These are phyloP conservation scores for Colletotrichum sansevieriae DNA, from an alignment of 2,329 filamentous ascomycete species.

Conservation along the genomic window DNA sequence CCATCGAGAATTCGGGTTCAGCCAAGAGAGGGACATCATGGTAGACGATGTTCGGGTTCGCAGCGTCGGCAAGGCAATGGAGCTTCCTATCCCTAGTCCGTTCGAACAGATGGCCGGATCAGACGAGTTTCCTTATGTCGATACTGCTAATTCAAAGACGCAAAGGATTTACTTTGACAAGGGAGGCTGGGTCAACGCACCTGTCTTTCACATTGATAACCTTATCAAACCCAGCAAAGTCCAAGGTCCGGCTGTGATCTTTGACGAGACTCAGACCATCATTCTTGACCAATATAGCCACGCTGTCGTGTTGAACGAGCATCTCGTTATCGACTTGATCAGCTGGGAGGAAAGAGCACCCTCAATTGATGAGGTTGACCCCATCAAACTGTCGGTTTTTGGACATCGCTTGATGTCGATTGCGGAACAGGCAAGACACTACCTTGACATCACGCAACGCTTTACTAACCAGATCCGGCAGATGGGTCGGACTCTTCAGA, in stretches of 20 bases:
- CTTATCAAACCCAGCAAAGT: neutral
- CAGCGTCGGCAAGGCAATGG: constrained; percentile 29
- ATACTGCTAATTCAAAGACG: constrained; percentile 78
- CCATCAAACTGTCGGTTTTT: constrained; percentile 80
- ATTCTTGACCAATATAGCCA: constrained; percentile 64
- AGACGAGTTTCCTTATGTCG: neutral
- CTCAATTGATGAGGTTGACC: constrained; percentile 72
- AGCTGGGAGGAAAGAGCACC: constrained; percentile 60
- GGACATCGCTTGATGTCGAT: constrained; percentile 86
- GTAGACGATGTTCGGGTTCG: constrained; percentile 42
- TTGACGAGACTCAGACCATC: constrained; percentile 81
- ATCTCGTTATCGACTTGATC: constrained; percentile 52
- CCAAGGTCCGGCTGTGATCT: constrained; percentile 76
- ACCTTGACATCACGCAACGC: neutral
- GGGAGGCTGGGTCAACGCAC: constrained; percentile 26
- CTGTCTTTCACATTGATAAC: constrained; percentile 15
- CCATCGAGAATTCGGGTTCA: constrained; percentile 80
- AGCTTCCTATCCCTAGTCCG: constrained; percentile 10
- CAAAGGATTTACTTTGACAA: constrained; percentile 46
- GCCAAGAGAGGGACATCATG: constrained; percentile 52
- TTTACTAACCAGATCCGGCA: constrained; percentile 49
- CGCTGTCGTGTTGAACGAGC: constrained; percentile 54
- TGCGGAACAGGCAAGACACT: constrained; percentile 66
- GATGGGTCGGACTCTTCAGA: constrained; percentile 82
- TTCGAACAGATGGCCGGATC: constrained; percentile 33